Percentiles rank a stretch among this genome's conserved stretches.
Conservation (phyloP, 805 yeast species). For the Kuraishia floccosa region DNA sequence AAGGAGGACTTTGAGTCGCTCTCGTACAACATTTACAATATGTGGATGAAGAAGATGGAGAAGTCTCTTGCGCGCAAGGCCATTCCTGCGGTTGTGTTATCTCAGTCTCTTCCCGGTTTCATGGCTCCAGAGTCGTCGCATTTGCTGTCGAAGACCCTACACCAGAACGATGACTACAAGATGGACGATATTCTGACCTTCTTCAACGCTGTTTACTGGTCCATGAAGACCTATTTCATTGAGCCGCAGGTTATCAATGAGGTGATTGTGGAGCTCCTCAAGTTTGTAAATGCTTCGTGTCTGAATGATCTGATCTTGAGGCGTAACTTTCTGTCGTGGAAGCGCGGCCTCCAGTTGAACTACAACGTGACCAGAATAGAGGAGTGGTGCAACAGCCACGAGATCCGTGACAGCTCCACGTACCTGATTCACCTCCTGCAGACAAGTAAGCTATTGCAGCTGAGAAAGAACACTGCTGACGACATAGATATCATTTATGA, state of each 20-base stretch:
- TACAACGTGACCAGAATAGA: conserved; percentile 93
- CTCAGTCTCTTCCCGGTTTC: conserved; percentile 95
- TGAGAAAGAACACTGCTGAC: conserved; percentile 78
- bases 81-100: conserved; percentile 87
- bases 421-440: conserved; percentile 82
- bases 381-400: conserved; percentile 97
- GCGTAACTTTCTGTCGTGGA: conserved; percentile 92
- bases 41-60: conserved; percentile 95
- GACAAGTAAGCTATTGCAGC: conserved; percentile 86
- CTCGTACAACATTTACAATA: conserved; percentile 87
- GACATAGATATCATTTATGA: conserved; percentile 91
- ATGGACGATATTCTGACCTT: conserved; percentile 92
- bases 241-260: conserved; percentile 78
- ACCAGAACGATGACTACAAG: conserved; percentile 59
- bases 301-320: conserved; percentile 94
- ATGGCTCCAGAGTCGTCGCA: conserved; percentile 76
- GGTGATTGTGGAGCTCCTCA: conserved; percentile 72
- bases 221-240: conserved; percentile 83
- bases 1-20: conserved; percentile 90
- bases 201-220: conserved; percentile 84
- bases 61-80: conserved; percentile 84
- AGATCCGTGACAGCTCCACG: conserved; percentile 75
- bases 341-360: conserved; percentile 92
- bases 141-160: conserved; percentile 74
- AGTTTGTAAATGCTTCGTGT: conserved; percentile 84